Evolutionary conservation across 2,329 filamentous ascomycete genomes (phyloP), one percentile per base, ranked within the genome.

Genomic region (Botrytis squamosa): DNA sequence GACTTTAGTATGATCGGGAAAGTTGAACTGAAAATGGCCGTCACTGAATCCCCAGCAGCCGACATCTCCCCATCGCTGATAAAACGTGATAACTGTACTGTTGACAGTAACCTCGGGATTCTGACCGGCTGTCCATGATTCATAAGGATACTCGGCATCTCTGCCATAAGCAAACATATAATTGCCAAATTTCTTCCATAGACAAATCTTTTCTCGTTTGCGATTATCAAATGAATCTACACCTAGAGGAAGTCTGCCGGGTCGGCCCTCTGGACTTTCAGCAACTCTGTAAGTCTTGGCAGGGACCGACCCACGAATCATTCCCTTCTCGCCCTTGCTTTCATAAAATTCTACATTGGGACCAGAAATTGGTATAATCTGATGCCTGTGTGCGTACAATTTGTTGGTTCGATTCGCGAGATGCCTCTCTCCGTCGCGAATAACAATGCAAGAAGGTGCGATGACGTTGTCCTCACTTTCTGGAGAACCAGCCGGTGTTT

Each of bases 1-100:
- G 72, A 96, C 88, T 83, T 96, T 96, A 74, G 93, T 95, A 81
- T 96, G 93, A 78, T 96, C 93, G 3, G 93, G 93, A 82, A 96
- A 96, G 83, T 96, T 95, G 83, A 95, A 93, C 85, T 93, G 92
- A 77, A 95, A 86, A 78, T 93, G 92, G 3, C 93, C 93, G 80
- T 95, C 92, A 73, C 88, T 89, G 79, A 95, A 95, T 68, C 90
- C 90, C 92, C 92, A 95, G 82, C 93, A 92, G 25, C 92, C 92
- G 44, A 95, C 92, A 78, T 93, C 92, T 62, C 93, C 92, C 75
- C 93, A 91, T 66, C 93, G 87, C 83, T 95, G 93, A 81, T 95
- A 95, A 77, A 95, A 95, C 1, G 90, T 92, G 63, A 95, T 91
- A 69, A 94, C 84, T 76, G 90, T 89, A 55, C 85, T 55, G 29